Evolutionary conservation across 306 rosid species (phyloP).

Genomic region (Carpinus fangiana): DNA sequence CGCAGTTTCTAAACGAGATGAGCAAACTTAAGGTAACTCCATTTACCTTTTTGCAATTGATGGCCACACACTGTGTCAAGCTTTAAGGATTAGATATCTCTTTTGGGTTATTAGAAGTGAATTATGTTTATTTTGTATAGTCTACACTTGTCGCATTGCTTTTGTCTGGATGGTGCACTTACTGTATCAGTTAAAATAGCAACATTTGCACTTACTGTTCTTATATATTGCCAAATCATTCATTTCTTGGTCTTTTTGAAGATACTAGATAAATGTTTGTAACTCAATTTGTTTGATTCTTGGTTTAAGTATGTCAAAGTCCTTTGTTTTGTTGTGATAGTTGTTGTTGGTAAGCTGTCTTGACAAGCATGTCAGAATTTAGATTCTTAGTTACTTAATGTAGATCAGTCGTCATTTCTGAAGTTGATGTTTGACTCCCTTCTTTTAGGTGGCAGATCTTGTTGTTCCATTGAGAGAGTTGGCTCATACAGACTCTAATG

Average conservation of each 20-base stretch:
- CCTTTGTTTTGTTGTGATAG: slow-evolving; percentile 10
- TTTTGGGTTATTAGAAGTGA: not conserved
- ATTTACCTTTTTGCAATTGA: not conserved
- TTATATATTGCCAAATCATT: not conserved
- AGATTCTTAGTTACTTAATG: slow-evolving; percentile 6
- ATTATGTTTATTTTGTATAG: not conserved
- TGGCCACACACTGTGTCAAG: slow-evolving; percentile 1
- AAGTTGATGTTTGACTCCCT: slow-evolving; percentile 13
- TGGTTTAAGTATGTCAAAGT: slow-evolving; percentile 15
- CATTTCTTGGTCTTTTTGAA: not conserved
- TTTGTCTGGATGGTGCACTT: not conserved
- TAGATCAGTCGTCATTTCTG: not conserved
- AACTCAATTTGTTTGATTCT: slow-evolving; percentile 12
- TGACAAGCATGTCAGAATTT: not conserved
- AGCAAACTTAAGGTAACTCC: slow-evolving; percentile 89
- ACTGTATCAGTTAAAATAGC: not conserved
- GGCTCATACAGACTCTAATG: slow-evolving; percentile 97
- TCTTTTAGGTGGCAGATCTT: slow-evolving; percentile 80
- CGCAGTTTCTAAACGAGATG: slow-evolving; percentile 80
- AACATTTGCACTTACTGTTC: not conserved
- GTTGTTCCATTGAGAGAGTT: slow-evolving; percentile 90
- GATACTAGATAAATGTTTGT: not conserved
- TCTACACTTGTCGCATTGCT: not conserved
- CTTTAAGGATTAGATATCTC: not conserved
- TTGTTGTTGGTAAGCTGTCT: slow-evolving; percentile 11